Percentiles rank a stretch among this genome's conserved stretches.
Evolutionary conservation across 345 rosid genomes (phyloP).

Genomic region (Sisymbrium irio): DNA sequence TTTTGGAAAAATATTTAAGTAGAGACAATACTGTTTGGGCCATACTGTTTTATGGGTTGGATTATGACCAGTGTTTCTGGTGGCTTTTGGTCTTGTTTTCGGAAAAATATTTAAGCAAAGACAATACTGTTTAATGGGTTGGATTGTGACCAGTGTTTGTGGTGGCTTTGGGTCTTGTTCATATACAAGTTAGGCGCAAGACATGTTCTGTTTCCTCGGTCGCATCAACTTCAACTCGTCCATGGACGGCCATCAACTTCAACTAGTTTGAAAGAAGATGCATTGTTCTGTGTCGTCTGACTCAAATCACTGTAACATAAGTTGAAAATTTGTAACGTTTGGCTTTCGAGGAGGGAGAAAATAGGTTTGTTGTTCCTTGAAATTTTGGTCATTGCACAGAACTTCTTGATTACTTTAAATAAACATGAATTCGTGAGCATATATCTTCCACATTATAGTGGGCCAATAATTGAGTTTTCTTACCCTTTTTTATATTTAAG

Average conservation of each 20-base stretch:
- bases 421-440: neutral
- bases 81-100: no score
- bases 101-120: neutral
- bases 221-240: no score
- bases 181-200: slow-evolving; percentile 28
- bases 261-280: slow-evolving; percentile 16
- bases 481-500: neutral
- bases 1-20: neutral
- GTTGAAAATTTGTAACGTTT: neutral
- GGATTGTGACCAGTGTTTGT: slow-evolving; percentile 27
- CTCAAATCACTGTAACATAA: slow-evolving; percentile 12
- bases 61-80: no score
- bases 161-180: slow-evolving; percentile 32
- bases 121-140: slow-evolving; percentile 7
- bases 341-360: neutral
- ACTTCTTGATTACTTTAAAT: neutral
- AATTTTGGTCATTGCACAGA: neutral
- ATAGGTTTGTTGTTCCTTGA: neutral
- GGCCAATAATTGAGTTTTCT: neutral
- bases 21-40: no score
- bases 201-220: slow-evolving; percentile 31
- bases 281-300: neutral
- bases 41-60: no score
- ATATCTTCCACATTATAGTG: neutral
- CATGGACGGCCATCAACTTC: slow-evolving; percentile 23